A percentile compares a stretch with the other conserved stretches of the same genome.
phyloP scores from a whole-genome alignment of 2,329 filamentous ascomycete genomes.

The Talaromyces islandicus region DNA sequence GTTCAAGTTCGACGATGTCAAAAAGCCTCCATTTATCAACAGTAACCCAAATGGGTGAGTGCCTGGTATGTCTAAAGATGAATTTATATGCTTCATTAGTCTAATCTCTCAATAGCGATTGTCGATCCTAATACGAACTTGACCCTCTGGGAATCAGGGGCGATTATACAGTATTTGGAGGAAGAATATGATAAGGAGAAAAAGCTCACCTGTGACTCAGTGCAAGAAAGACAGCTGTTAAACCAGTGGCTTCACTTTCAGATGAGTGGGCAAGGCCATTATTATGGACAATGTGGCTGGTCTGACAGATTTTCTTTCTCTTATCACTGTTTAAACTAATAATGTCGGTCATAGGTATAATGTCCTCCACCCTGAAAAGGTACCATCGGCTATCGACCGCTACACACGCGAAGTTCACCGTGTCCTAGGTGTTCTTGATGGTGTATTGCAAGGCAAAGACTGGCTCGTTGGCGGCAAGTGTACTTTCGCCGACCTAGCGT shows the following conservation, averaged over 20 bases:
- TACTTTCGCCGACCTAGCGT: constrained; percentile 8
- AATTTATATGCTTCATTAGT: too few relatives aligned
- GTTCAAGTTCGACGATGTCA: constrained; percentile 16
- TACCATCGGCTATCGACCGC: constrained; percentile 3
- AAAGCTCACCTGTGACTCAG: background rate
- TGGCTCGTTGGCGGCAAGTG: constrained; percentile 2
- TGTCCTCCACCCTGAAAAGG: background rate
- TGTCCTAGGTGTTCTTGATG: constrained; percentile 3
- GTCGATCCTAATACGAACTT: constrained; percentile 7
- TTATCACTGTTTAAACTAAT: too few relatives aligned
- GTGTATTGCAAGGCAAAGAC: background rate
- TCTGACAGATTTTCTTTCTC: too few relatives aligned
- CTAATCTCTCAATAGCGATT: background rate
- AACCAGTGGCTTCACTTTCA: constrained; percentile 10
- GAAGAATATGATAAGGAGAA: background rate
- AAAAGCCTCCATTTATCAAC: constrained; percentile 1
- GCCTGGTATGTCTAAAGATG: background rate
- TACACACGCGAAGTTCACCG: constrained; percentile 5
- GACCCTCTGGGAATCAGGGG: constrained; percentile 4
- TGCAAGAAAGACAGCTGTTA: background rate
- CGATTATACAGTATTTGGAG: constrained; percentile 6
- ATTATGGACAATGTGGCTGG: constrained; percentile 4
- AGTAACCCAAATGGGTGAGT: constrained; percentile 10
- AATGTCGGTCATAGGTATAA: background rate
- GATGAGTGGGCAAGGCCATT: constrained; percentile 7